A percentile compares a stretch with the other conserved stretches of the same genome.
phyloP scores from a whole-genome alignment of 2,329 filamentous ascomycete species.

The Fusarium sp. region DNA sequence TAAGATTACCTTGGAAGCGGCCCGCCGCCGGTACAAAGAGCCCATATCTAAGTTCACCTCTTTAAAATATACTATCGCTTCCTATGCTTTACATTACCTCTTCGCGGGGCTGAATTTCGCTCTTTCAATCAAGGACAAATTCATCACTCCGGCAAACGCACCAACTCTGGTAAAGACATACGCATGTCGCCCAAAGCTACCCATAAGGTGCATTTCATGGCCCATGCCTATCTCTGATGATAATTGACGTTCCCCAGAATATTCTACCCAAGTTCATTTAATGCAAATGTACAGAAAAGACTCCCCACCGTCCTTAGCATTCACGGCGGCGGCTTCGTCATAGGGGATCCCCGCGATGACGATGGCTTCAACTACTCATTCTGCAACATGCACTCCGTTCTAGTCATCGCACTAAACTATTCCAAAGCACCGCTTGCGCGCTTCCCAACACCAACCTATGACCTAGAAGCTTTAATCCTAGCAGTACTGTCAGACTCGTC shows the following conservation, averaged over 20 bases:
- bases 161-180: slow-evolving; percentile 11
- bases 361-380: slow-evolving; percentile 17
- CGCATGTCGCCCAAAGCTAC: slow-evolving; percentile 9
- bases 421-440: slow-evolving; percentile 7
- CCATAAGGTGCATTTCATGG: neutral
- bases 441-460: slow-evolving; percentile 21
- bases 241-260: neutral
- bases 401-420: slow-evolving; percentile 28
- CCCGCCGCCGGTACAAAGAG: neutral
- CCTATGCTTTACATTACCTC: neutral
- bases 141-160: neutral
- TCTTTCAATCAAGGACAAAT: neutral
- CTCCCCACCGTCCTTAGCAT: slow-evolving; percentile 12
- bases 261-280: slow-evolving; percentile 4
- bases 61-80: neutral
- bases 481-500: slow-evolving; percentile 7
- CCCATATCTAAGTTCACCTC: neutral
- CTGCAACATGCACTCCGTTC: slow-evolving; percentile 19
- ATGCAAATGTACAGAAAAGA: neutral
- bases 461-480: slow-evolving; percentile 20
- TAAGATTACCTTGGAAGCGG: neutral
- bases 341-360: slow-evolving; percentile 20
- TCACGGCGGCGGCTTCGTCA: slow-evolving; percentile 27
- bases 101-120: neutral
- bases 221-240: fast-evolving